Evolutionary conservation across 1,139 yeast species (phyloP), one percentile per base, ranked within the genome.

Genomic region (Yamadazyma membranifaciens): DNA sequence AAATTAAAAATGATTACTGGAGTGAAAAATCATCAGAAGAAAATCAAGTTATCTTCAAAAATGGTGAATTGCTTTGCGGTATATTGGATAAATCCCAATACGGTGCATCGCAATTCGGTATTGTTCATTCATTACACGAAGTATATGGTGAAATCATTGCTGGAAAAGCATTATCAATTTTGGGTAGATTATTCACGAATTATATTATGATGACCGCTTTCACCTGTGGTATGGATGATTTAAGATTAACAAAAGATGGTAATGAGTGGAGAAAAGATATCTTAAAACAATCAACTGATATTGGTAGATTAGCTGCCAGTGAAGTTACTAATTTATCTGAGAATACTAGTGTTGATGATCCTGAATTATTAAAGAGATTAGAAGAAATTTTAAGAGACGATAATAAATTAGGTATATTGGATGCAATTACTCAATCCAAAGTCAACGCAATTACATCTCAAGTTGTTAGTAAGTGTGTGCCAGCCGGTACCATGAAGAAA

Each of bases 171-270:
- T 73, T 94, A 42, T 85, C 95, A 44, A 95, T 92, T 26, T 74
- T 94, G 47, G 98, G 98, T 49, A 80, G 98, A 59, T 73, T 94
- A 44, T 92, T 94, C 68, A 94, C 99, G 33, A 88, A 88, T 61
- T 94, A 89, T 63, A 89, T 85, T 55, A 92, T 86, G 79, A 78
- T 81, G 71, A 85, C 88, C 43, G 98, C 96, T 2, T 87, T 94
- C 59, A 92, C 98, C 9, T 94, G 99, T 81, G 98, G 99, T 77
- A 94, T 94, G 98, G 99, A 94, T 62, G 99, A 94, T 67, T 76
- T 94, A 63, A 81, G 96, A 61, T 77, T 94, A 53, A 92, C 98
- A 17, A 80, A 67, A 6, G 95, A 88, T 54, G 99, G 99, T 60
- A 91, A 94, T 62, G 60, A 72, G 45, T 84, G 95, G 95, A 82